phyloP scores from a whole-genome alignment of 352 stramenopile genomes.

The Phytopythium delawarense region DNA sequence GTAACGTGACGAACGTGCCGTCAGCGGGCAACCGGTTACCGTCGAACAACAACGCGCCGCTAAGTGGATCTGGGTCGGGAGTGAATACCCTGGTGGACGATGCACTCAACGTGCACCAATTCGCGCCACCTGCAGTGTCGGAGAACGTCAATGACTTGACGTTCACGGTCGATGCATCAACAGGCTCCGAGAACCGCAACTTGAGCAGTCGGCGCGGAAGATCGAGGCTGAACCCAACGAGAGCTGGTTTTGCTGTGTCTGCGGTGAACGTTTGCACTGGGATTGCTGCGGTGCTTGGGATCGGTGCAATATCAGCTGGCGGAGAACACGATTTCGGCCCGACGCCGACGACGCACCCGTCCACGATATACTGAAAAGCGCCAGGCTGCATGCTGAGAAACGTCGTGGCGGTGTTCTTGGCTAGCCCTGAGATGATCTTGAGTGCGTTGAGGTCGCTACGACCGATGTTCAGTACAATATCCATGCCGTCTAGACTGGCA shows the following conservation, averaged over 20 bases:
- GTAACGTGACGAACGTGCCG: constrained; percentile 55
- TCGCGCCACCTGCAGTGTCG: constrained; percentile 23
- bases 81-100: constrained; percentile 36
- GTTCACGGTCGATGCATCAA: constrained; percentile 31
- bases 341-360: constrained; percentile 31
- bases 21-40: constrained; percentile 49
- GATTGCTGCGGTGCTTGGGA: constrained; percentile 13
- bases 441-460: constrained; percentile 41
- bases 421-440: constrained; percentile 28
- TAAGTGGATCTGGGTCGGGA: constrained; percentile 43
- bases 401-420: constrained; percentile 18
- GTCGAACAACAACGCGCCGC: constrained; percentile 35
- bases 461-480: constrained; percentile 39
- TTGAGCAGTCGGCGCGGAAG: constrained; percentile 46
- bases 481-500: constrained; percentile 30
- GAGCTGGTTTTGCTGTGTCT: constrained; percentile 36
- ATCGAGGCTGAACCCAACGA: constrained; percentile 63
- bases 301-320: not conserved
- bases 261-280: constrained; percentile 32
- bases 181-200: constrained; percentile 64
- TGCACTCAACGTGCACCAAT: constrained; percentile 36
- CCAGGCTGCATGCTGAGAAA: constrained; percentile 29
- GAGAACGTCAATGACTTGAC: constrained; percentile 40
- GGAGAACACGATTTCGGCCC: constrained; percentile 27
- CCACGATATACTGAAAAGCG: constrained; percentile 44